Percentiles rank a stretch among this genome's conserved stretches.
Evolutionary conservation across 2,329 filamentous ascomycete genomes (phyloP).

Genomic region (Nannizziopsis barbatae): DNA sequence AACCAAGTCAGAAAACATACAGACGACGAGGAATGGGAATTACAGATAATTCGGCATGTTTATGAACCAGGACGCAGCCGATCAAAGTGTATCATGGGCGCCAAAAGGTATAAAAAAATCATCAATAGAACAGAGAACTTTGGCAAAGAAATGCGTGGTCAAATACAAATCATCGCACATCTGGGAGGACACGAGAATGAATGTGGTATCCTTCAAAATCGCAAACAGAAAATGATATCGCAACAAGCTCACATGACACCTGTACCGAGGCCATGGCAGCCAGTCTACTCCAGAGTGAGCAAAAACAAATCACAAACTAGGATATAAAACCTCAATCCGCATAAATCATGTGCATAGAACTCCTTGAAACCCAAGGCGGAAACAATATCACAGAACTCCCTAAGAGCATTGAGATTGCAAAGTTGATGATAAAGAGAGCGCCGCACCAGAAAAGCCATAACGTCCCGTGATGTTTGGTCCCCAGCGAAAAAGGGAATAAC

Average conservation of each 20-base stretch:
- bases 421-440: slow-evolving; percentile 6
- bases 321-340: neutral
- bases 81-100: neutral
- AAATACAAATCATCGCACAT: slow-evolving; percentile 11
- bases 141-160: slow-evolving; percentile 9
- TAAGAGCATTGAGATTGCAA: slow-evolving; percentile 1
- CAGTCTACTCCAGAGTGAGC: slow-evolving; percentile 9
- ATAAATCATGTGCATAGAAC: slow-evolving; percentile 1
- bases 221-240: neutral
- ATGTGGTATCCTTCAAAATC: slow-evolving; percentile 8
- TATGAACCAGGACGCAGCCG: slow-evolving; percentile 1
- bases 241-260: slow-evolving; percentile 5
- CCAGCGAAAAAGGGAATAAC: slow-evolving; percentile 5
- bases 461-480: slow-evolving; percentile 5
- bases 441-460: slow-evolving; percentile 10
- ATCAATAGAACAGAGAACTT: slow-evolving; percentile 2
- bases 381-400: slow-evolving; percentile 4
- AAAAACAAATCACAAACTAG: neutral
- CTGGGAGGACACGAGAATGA: slow-evolving; percentile 1
- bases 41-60: slow-evolving; percentile 6
- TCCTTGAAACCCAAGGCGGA: slow-evolving; percentile 4
- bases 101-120: neutral
- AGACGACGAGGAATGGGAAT: slow-evolving; percentile 1
- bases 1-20: neutral
- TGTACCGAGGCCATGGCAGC: slow-evolving; percentile 5